Conservation (phyloP, 139 green algal genomes). For the Chlamydomonas sp. region DNA sequence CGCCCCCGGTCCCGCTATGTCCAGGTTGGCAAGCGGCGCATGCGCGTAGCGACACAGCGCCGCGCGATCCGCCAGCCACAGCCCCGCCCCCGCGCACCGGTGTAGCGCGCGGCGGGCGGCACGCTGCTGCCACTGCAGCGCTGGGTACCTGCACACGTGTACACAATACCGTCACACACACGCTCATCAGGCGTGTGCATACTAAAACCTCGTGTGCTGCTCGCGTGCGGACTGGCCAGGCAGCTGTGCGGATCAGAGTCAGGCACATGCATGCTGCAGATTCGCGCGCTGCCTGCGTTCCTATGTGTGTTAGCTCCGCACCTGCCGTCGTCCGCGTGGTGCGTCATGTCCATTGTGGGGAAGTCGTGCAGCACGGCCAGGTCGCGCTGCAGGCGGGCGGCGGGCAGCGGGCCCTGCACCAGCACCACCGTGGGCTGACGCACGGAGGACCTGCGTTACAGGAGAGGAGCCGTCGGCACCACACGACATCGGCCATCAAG, state of each 20-base stretch:
- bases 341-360: constrained; percentile 68
- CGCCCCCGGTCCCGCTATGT: not conserved
- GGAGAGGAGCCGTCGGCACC: not conserved
- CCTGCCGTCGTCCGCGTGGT: constrained; percentile 53
- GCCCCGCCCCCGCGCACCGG: constrained; percentile 52
- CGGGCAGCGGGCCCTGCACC: constrained; percentile 28
- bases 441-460: not conserved
- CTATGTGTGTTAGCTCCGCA: constrained; percentile 6
- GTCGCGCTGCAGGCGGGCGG: constrained; percentile 47
- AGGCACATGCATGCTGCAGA: not conserved
- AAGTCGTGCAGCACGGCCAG: constrained; percentile 77
- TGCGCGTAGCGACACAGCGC: constrained; percentile 85
- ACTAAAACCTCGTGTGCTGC: too few species aligned
- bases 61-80: constrained; percentile 78
- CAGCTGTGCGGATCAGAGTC: not conserved
- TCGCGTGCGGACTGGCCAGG: not conserved
- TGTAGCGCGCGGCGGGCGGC: constrained; percentile 67
- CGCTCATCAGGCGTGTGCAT: too few species aligned
- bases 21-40: constrained; percentile 84
- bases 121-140: constrained; percentile 86
- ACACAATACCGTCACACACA: not conserved
- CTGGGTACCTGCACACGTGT: constrained; percentile 60
- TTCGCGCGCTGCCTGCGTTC: not conserved
- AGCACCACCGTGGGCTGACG: constrained; percentile 60
- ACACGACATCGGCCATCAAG: not conserved